Conservation (phyloP, 2,329 filamentous ascomycete species). For the Neocucurbitaria cava region DNA sequence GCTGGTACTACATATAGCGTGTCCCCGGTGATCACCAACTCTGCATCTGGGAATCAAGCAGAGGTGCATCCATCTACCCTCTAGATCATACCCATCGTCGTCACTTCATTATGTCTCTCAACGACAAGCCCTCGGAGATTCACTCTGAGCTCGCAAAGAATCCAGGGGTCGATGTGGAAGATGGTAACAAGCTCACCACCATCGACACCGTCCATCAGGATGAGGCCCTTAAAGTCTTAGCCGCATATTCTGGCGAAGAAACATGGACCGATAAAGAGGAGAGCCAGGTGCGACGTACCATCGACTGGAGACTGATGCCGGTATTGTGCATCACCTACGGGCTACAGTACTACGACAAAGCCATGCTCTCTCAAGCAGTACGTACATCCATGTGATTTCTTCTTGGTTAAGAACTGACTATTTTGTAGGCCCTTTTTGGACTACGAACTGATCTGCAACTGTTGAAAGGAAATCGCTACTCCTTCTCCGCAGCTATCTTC, state of each 20-base stretch:
- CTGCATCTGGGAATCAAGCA: neutral
- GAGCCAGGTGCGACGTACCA: constrained; percentile 24
- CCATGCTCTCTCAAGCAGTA: constrained; percentile 61
- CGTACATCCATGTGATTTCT: constrained; percentile 3
- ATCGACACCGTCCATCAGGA: constrained; percentile 28
- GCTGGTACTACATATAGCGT: neutral
- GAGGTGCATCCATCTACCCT: neutral
- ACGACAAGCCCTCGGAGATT: constrained; percentile 18
- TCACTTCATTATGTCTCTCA: constrained; percentile 14
- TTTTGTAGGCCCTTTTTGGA: constrained; percentile 38
- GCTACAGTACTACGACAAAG: constrained; percentile 41
- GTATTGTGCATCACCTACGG: constrained; percentile 32
- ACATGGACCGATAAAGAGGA: constrained; percentile 54
- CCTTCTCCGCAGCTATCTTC: constrained; percentile 54
- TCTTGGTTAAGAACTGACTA: neutral
- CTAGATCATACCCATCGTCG: neutral
- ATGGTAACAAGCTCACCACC: constrained; percentile 9
- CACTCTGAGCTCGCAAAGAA: constrained; percentile 11
- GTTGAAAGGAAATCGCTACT: constrained; percentile 50
- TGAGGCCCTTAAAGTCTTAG: constrained; percentile 42
- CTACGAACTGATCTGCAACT: constrained; percentile 46
- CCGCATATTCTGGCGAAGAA: constrained; percentile 50
- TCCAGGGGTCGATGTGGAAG: constrained; percentile 9
- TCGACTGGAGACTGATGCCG: constrained; percentile 29
- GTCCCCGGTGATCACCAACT: constrained; percentile 9